Percentiles rank a stretch among this genome's conserved stretches.
phyloP scores from a whole-genome alignment of 257 asterid genomes.

The Gardenia jasminoides region DNA sequence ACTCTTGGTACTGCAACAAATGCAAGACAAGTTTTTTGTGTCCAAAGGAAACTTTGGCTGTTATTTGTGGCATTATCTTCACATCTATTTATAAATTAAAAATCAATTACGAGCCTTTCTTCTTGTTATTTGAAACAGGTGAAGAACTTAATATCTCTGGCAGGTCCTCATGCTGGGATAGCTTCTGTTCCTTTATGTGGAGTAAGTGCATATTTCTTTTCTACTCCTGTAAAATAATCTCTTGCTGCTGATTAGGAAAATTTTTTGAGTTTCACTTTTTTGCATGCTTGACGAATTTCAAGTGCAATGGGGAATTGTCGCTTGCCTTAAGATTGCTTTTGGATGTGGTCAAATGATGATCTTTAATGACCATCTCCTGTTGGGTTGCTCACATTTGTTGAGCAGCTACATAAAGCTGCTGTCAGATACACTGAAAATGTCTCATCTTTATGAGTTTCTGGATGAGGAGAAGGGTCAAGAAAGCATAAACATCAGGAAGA shows the following conservation, averaged over 20 bases:
- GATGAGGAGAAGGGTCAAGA: not conserved
- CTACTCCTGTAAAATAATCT: not conserved
- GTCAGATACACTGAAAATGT: no score
- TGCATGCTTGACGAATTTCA: not conserved
- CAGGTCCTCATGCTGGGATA: conserved; percentile 96
- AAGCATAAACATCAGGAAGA: not conserved
- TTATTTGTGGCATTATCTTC: not conserved
- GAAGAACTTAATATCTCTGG: conserved; percentile 75
- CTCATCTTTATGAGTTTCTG: not conserved
- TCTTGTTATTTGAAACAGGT: conserved; percentile 50
- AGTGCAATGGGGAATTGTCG: not conserved
- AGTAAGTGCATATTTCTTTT: conserved; percentile 43
- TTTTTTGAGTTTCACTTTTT: not conserved
- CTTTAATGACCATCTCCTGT: not conserved
- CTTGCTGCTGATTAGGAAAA: not conserved
- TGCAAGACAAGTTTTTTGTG: not conserved
- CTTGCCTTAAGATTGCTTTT: no score
- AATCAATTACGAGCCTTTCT: not conserved
- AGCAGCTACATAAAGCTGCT: not conserved
- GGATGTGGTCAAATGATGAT: not conserved
- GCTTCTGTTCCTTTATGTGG: conserved; percentile 84
- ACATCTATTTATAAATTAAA: not conserved
- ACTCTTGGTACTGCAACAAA: not conserved
- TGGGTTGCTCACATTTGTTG: not conserved
- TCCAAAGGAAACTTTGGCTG: not conserved